Evolutionary conservation across 2,329 filamentous ascomycete genomes (phyloP).

Genomic region (Geosmithia putterillii): DNA sequence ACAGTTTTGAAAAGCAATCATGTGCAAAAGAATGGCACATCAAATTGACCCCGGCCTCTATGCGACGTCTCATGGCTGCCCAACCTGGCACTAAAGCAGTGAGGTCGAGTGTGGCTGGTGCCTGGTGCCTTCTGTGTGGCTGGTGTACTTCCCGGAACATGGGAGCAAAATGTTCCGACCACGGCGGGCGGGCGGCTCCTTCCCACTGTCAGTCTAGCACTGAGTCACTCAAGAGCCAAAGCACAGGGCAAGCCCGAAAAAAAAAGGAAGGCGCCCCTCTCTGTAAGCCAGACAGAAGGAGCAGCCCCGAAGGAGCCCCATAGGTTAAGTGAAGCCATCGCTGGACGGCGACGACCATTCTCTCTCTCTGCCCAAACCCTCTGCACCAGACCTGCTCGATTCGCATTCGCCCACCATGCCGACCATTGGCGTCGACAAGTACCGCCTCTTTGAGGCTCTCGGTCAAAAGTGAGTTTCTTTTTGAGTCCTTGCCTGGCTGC

Average conservation of each 20-base stretch:
- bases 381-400: background rate
- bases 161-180: constrained; percentile 17
- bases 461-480: constrained; percentile 57
- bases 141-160: background rate
- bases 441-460: constrained; percentile 84
- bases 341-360: constrained; percentile 1
- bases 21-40: too few relatives aligned
- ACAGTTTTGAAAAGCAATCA: background rate
- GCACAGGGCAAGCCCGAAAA: background rate
- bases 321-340: too few relatives aligned
- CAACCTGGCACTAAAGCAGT: too few relatives aligned
- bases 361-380: background rate
- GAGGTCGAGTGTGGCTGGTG: too few relatives aligned
- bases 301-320: too few relatives aligned
- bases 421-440: constrained; percentile 94
- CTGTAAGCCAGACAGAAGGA: background rate
- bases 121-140: background rate
- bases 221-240: constrained; percentile 2
- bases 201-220: background rate
- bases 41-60: too few relatives aligned
- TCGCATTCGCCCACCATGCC: constrained; percentile 53
- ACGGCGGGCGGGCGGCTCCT: constrained; percentile 3
- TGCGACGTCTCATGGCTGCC: background rate
- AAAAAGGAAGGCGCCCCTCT: background rate
- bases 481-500: constrained; percentile 3